Percentiles rank a stretch among this genome's conserved stretches.
Conservation (phyloP, 805 yeast genomes). For the Helenozyma baotianmanensis region DNA sequence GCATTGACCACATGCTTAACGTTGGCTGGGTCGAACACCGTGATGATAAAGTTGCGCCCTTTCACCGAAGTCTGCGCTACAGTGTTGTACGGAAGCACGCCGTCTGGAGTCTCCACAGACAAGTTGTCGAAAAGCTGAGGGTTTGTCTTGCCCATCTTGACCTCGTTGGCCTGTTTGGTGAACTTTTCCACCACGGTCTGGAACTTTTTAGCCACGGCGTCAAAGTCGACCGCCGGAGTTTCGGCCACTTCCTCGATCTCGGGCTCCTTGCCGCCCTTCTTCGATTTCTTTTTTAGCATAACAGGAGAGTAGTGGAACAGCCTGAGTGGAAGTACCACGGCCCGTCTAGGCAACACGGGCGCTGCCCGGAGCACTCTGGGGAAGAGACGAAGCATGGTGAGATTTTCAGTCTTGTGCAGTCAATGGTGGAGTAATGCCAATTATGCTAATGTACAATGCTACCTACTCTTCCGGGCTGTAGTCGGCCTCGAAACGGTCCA, state of each 20-base stretch:
- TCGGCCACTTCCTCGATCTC: conserved; percentile 3
- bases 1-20: conserved; percentile 66
- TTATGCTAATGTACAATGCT: too few species aligned
- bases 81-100: conserved; percentile 48
- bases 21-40: conserved; percentile 81
- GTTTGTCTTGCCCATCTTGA: conserved; percentile 66
- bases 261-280: conserved; percentile 8
- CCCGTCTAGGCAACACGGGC: too few species aligned
- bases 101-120: conserved; percentile 44
- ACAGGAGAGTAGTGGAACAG: conserved; percentile 5
- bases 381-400: conserved; percentile 5
- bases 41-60: conserved; percentile 67
- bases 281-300: conserved; percentile 11
- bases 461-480: too few species aligned
- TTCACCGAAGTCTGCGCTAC: conserved; percentile 69
- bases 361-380: not conserved
- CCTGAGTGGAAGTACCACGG: conserved; percentile 1
- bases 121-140: conserved; percentile 63
- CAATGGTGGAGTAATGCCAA: too few species aligned
- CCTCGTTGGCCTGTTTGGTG: conserved; percentile 52
- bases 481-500: conserved; percentile 8
- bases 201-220: conserved; percentile 40
- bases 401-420: too few species aligned
- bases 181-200: conserved; percentile 48
- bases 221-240: conserved; percentile 19